Percentiles rank a stretch among this genome's conserved stretches.
phyloP scores from a whole-genome alignment of 202 grass and related monocot species.

The Carex arenaria region DNA sequence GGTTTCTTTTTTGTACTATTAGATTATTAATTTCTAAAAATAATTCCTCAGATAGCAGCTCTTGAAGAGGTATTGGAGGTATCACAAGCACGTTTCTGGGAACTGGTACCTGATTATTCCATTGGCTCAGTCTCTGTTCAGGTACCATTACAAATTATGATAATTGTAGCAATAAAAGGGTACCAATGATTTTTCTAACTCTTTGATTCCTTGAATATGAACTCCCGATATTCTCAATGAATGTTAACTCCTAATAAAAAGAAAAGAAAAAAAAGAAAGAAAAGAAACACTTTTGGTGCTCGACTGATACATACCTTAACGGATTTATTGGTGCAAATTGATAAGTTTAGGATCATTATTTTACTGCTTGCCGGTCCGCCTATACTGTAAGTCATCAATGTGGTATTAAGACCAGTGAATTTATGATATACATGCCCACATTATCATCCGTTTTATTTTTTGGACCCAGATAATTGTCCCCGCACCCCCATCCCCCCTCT shows the following conservation, averaged over 20 bases:
- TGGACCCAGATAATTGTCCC: no score
- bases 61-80: conserved; percentile 75
- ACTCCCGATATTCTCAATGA: neutral
- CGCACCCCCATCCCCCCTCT: no score
- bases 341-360: neutral
- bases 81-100: conserved; percentile 74
- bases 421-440: neutral
- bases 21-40: neutral
- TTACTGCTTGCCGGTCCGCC: neutral
- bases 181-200: neutral
- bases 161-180: neutral
- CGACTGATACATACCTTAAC: no score
- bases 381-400: neutral
- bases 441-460: neutral
- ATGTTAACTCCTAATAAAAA: neutral
- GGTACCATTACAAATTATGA: conserved; percentile 33
- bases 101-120: conserved; percentile 70
- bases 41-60: conserved; percentile 47
- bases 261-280: neutral
- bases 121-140: conserved; percentile 65
- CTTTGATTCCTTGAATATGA: neutral
- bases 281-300: neutral
- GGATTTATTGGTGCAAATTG: neutral
- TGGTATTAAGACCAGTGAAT: neutral
- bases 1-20: neutral